phyloP scores from a whole-genome alignment of 495 filamentous ascomycete species.

The Staphylotrichum longicolle region DNA sequence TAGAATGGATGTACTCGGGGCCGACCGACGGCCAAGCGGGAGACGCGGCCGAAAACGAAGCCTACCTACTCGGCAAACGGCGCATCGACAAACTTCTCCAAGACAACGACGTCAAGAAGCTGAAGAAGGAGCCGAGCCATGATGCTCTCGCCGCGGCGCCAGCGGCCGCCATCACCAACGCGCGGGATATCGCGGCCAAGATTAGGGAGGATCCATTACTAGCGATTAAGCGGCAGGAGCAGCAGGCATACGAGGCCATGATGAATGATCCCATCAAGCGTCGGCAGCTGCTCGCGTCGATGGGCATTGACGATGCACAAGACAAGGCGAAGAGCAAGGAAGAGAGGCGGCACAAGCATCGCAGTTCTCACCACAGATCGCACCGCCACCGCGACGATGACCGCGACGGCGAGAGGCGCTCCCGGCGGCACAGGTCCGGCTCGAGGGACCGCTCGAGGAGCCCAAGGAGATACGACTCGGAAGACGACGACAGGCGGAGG shows the following conservation, averaged over 20 bases:
- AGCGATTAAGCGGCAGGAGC: slow-evolving; percentile 88
- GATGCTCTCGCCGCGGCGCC: slow-evolving; percentile 60
- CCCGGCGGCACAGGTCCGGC: slow-evolving; percentile 39
- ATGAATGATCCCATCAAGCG: slow-evolving; percentile 80
- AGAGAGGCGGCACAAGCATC: slow-evolving; percentile 51
- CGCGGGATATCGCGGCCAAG: slow-evolving; percentile 77
- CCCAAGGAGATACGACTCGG: slow-evolving; percentile 33
- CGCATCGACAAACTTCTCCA: slow-evolving; percentile 88
- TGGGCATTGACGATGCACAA: slow-evolving; percentile 51
- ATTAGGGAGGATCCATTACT: slow-evolving; percentile 86
- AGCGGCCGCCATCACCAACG: slow-evolving; percentile 54
- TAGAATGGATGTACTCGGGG: slow-evolving; percentile 97
- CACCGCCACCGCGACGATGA: slow-evolving; percentile 37
- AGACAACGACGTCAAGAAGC: slow-evolving; percentile 72
- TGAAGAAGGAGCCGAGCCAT: slow-evolving; percentile 75
- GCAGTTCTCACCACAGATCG: slow-evolving; percentile 51
- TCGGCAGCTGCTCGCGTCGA: slow-evolving; percentile 63
- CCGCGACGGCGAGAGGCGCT: slow-evolving; percentile 32
- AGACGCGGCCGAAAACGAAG: slow-evolving; percentile 89
- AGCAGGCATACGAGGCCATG: slow-evolving; percentile 82
- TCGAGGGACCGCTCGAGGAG: slow-evolving; percentile 42
- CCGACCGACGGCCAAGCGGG: slow-evolving; percentile 75
- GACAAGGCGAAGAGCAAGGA: slow-evolving; percentile 42
- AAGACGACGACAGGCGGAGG: slow-evolving; percentile 33
- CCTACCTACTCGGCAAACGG: slow-evolving; percentile 87